These are phyloP conservation scores for Quercus cerris DNA, from an alignment of 306 rosid genomes.

Conservation along the genomic window DNA sequence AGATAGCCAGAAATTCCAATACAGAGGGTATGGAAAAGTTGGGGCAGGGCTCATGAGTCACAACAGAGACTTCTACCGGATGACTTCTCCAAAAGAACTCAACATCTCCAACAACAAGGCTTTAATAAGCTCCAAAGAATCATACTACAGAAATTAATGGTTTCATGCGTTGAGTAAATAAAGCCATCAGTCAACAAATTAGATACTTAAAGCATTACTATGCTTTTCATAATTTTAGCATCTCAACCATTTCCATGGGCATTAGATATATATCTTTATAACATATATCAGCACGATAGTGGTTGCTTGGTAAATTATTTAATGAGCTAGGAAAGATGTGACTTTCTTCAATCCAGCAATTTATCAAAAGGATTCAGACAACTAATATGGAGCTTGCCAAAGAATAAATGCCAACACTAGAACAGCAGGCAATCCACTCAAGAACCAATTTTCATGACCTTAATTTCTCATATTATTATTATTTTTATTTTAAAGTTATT, in stretches of 20 bases:
- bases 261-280: background rate
- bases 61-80: background rate
- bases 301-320: background rate
- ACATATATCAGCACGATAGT: background rate
- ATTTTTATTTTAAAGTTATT: background rate
- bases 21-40: background rate
- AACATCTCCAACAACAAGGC: background rate
- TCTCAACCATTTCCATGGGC: background rate
- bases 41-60: background rate
- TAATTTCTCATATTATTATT: background rate
- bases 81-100: background rate
- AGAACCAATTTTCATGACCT: conserved; percentile 14
- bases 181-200: background rate
- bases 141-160: background rate
- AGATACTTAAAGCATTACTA: background rate
- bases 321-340: background rate
- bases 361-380: conserved; percentile 8
- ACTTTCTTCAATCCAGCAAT: background rate
- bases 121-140: background rate
- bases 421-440: background rate
- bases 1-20: background rate
- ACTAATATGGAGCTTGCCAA: conserved; percentile 5
- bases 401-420: background rate
- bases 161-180: background rate
- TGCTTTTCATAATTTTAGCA: background rate